Evolutionary conservation across 1,284 basidiomycete genomes (phyloP), one percentile per base, ranked within the genome.

Genomic region (Cystobasidium slooffiae): DNA sequence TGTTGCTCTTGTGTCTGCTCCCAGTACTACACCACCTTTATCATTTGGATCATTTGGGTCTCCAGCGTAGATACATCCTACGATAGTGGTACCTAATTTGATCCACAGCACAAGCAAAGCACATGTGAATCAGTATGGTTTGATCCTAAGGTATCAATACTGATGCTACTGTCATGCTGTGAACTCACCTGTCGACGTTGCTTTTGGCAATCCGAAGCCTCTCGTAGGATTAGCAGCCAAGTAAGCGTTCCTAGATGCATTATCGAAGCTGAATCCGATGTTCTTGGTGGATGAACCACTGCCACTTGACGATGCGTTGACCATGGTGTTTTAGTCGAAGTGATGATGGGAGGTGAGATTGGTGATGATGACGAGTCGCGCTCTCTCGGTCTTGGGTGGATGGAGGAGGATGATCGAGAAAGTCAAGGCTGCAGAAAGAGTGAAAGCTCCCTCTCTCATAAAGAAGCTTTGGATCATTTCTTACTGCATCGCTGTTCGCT

Each of bases 21-120:
- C 97, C 12, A 99, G 88, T 16, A 97, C 89, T 75, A 99, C 89
- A 4, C 96, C 97, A 81, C 94, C 93, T 75, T 83, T 83, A 44
- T 68, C 66, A 37, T 59, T 47, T 47, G 70, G 70, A 37, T 65
- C 49, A 43, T 56, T 62, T 14, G 56, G 56, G 58, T 85, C 83
- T 58, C 84, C 84, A 37, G 86, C 86, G 83, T 92, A 99, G 74
- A 97, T 85, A 80, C 94, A 94, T 39, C 96, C 97, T 83, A 93
- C 92, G 76, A 99, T 98, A 53, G 96, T 99, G 1, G 97, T 99
- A 80, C 96, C 96, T 1, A n/a, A n/a, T n/a, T n/a, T n/a, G n/a
- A n/a, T n/a, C n/a, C n/a, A n/a, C n/a, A n/a, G 16, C 75, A 47
- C 10, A 22, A 5, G 24, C 41, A 22, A 6, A 6, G 47, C 18